Evolutionary conservation across 1,284 basidiomycete species (phyloP).

Genomic region (Puccinia polysora): DNA sequence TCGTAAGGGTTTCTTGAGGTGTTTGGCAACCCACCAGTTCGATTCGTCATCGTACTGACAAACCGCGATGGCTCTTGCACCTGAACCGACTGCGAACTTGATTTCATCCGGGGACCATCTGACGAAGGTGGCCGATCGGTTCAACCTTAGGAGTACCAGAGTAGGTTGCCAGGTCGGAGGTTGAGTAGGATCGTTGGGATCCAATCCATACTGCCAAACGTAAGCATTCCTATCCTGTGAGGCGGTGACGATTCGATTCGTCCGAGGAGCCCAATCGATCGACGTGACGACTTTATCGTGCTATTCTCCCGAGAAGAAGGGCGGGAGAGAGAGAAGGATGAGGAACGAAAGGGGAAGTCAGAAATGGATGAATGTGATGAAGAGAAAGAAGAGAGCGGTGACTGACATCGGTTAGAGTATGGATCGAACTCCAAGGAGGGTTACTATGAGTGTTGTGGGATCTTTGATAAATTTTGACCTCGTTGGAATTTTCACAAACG

Average conservation of each 20-base stretch:
- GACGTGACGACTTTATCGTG: slow-evolving; percentile 98
- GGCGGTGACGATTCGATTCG: slow-evolving; percentile 95
- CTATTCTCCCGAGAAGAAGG: slow-evolving; percentile 55
- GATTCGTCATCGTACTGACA: slow-evolving; percentile 94
- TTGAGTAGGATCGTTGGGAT: slow-evolving; percentile 66
- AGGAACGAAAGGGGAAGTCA: background rate
- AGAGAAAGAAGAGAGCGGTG: background rate
- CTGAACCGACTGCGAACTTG: slow-evolving; percentile 97
- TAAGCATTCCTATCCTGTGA: slow-evolving; percentile 99
- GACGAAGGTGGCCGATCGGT: slow-evolving; percentile 89
- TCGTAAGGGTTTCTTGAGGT: slow-evolving; percentile 91
- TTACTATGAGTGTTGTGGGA: slow-evolving; percentile 42
- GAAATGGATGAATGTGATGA: no score
- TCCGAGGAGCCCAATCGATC: slow-evolving; percentile 95
- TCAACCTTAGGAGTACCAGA: slow-evolving; percentile 89
- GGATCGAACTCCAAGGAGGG: slow-evolving; percentile 66
- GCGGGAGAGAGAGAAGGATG: background rate
- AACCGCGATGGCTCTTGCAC: slow-evolving; percentile 85
- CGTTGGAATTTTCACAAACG: slow-evolving; percentile 52
- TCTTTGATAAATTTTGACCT: slow-evolving; percentile 51
- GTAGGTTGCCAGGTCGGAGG: slow-evolving; percentile 85
- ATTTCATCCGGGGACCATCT: slow-evolving; percentile 96
- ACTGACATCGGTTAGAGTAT: slow-evolving; percentile 78
- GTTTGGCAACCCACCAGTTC: slow-evolving; percentile 99
- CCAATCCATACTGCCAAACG: slow-evolving; percentile 77